These are phyloP conservation scores for Rhizomucor miehei DNA, from an alignment of 371 early-diverging fungal genomes.

Conservation along the genomic window DNA sequence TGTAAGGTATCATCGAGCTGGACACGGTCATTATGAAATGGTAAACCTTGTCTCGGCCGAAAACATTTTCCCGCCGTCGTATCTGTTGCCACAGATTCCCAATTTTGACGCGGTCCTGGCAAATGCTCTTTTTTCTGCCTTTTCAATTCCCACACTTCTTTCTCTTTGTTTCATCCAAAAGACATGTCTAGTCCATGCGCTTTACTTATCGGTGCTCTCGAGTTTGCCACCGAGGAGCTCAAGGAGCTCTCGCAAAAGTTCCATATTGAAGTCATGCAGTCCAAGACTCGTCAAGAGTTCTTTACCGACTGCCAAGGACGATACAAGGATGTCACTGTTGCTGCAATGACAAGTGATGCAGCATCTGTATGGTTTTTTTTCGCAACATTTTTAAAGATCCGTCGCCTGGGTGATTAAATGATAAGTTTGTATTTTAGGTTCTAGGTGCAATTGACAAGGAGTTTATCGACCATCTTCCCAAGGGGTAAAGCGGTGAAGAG, in stretches of 20 bases:
- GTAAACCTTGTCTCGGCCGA: too few relatives aligned
- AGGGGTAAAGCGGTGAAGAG: slow-evolving; percentile 4
- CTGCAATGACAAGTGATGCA: slow-evolving; percentile 26
- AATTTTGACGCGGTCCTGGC: too few relatives aligned
- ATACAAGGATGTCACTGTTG: slow-evolving; percentile 29
- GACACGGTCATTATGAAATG: too few relatives aligned
- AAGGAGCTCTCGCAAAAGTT: slow-evolving; percentile 18
- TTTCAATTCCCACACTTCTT: too few relatives aligned
- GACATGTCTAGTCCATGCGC: too few relatives aligned
- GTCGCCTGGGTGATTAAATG: not conserved
- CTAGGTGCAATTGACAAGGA: slow-evolving; percentile 35
- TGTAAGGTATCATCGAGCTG: too few relatives aligned
- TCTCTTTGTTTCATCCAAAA: too few relatives aligned
- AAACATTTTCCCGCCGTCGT: too few relatives aligned
- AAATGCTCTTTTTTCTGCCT: too few relatives aligned
- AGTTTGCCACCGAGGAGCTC: slow-evolving; percentile 26
- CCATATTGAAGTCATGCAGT: slow-evolving; percentile 22
- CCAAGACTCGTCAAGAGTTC: slow-evolving; percentile 32
- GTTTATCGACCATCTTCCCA: slow-evolving; percentile 29
- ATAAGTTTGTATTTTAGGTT: not conserved
- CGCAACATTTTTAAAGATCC: not conserved
- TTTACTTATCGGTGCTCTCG: slow-evolving; percentile 32
- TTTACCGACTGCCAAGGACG: slow-evolving; percentile 31
- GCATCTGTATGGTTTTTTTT: not conserved
- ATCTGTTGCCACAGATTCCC: too few relatives aligned